Evolutionary conservation across 2,329 filamentous ascomycete species (phyloP), one percentile per base, ranked within the genome.

Genomic region (Stagonosporopsis chrysanthemi): DNA sequence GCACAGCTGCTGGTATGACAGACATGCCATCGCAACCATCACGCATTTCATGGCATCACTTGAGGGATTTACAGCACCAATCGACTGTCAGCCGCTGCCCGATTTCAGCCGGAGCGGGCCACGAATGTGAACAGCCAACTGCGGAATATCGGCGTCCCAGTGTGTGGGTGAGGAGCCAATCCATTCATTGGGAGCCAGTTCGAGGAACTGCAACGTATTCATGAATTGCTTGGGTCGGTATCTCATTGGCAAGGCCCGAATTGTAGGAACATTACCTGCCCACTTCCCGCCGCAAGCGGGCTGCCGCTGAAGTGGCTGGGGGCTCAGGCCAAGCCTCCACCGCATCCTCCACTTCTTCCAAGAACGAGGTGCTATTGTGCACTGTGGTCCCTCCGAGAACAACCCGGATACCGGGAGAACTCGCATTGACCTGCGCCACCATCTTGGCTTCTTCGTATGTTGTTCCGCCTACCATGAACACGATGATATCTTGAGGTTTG

Each of bases 401-500:
- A 4, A 99, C 88, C 52, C 95, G 86, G 9, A 98, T 84, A 0
- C 95, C 95, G 0, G 93, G 93, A 11, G 90, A 90, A 55, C 89
- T 91, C 17, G 92, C 92, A 78, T 99, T 99, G 57, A 99, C 88
- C 65, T 93, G 88, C n/a, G 95, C 92, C 36, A 98, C 87, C 83
- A 92, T 92, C 80, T 97, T 97, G 6, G 95, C 93, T 77, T 99
- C 95, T 76, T 99, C 95, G 71, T 97, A 99, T 0, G 95, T 99
- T 17, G 90, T 88, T 2, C 95, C 95, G 6, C 95, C 95, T 23
- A 97, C 83, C 71, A 99, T 93, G 73, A 99, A 99, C 7, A 99
- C 86, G 40, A 99, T 86, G 38, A 99, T 90, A 73, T 99, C 96
- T 75, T 99, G 95, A 4, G 95, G 95, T 75, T 98, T 98, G 72